Base-by-base conservation (phyloP, 495 filamentous ascomycete species). In the Xylaria acuta region DNA sequence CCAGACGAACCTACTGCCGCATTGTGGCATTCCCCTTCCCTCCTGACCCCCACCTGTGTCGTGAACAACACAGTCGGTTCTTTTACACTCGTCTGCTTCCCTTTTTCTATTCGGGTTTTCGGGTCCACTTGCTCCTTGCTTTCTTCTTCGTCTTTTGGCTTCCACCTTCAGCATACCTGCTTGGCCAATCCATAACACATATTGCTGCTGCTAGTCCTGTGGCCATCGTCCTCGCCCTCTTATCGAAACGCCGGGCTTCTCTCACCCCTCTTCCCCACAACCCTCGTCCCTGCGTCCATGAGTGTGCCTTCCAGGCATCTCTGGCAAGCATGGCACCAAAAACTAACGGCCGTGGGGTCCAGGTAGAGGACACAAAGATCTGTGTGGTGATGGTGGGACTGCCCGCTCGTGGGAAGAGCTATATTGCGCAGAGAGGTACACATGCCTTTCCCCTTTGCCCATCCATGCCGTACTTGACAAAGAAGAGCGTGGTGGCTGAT, bases 381-480 rank as follows among this genome's bases (percentile, higher is more conserved):
- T 97, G 94, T 77, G 95, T 99, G n/a, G 93, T 98, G 67, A 98
- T 99, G 96, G 96, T 99, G 60, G 96, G 96, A 53, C 85, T 99
- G 72, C 96, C 96, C 51, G 96, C 96, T 69, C 88, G 96, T 66
- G 96, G 96, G 77, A 99, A 99, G 87, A 96, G 92, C 82, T 90
- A 97, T 76, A 98, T 99, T 77, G 95, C 96, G 45, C 93, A 96
- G 76, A 98, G 97, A 86, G 95, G 96, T 97, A 86, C 75, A 85
- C 78, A 16, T 30, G 36, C 66, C 32, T 43, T 54, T 9, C 62
- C 63, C 41, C 56, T 65, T 59, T 22, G n/a, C 36, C 70, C 63
- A 5, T 38, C 47, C 47, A 53, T 43, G 25, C 6, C 59, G 11
- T 32, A 1, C 16, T 62, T 5, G 25, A 34, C 32, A 12, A 11